Evolutionary conservation across 306 rosid genomes (phyloP).

Genomic region (Styphnolobium japonicum): DNA sequence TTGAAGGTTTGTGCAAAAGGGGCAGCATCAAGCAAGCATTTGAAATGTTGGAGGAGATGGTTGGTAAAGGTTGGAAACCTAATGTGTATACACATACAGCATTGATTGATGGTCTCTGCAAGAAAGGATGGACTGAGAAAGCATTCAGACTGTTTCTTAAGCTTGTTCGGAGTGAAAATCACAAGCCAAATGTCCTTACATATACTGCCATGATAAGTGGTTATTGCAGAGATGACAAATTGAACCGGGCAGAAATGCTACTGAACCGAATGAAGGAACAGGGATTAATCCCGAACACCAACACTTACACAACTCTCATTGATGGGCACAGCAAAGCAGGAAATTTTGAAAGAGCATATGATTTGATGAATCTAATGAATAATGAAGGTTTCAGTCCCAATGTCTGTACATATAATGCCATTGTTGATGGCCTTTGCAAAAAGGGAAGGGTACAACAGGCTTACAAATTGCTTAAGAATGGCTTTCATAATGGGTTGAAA

Average conservation of each 20-base stretch:
- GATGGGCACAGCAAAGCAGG: conserved; percentile 78
- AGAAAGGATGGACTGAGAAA: conserved; percentile 97
- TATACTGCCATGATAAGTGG: conserved; percentile 92
- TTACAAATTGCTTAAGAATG: conserved; percentile 53
- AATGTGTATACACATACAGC: conserved; percentile 81
- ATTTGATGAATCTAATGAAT: conserved; percentile 63
- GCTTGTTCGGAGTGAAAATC: conserved; percentile 80
- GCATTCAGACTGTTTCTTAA: conserved; percentile 89
- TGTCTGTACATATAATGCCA: conserved; percentile 70
- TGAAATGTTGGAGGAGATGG: conserved; percentile 98
- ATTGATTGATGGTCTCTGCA: conserved; percentile 80
- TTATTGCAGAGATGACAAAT: conserved; percentile 65
- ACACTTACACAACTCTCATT: conserved; percentile 70
- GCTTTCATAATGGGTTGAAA: conserved; percentile 37
- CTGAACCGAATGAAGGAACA: conserved; percentile 86
- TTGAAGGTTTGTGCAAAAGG: conserved; percentile 80
- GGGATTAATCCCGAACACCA: conserved; percentile 72
- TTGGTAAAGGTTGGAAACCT: conserved; percentile 86
- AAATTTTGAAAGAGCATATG: conserved; percentile 62
- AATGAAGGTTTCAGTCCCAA: conserved; percentile 72
- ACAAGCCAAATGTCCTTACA: conserved; percentile 79
- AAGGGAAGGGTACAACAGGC: conserved; percentile 72
- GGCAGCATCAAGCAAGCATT: conserved; percentile 95
- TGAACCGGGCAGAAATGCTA: conserved; percentile 85
- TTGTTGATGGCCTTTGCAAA: conserved; percentile 72